phyloP scores from a whole-genome alignment of 148 eudicot species.

The Chenopodium berlandieri region DNA sequence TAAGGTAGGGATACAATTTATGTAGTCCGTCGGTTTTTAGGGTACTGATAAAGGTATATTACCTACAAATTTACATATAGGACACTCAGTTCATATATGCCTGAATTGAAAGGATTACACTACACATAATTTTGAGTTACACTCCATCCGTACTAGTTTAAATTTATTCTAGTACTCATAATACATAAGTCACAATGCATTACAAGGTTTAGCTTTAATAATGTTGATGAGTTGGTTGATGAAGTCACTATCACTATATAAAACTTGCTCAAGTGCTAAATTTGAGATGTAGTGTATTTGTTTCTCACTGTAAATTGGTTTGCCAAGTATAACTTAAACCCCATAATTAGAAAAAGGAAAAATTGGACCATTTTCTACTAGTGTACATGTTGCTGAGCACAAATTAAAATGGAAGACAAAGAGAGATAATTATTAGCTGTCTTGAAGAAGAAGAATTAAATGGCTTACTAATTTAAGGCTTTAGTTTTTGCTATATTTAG shows the following conservation, averaged over 20 bases:
- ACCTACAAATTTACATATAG: too few relatives aligned
- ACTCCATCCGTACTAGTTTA: not conserved
- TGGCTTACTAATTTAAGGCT: slow-evolving; percentile 13
- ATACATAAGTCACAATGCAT: not conserved
- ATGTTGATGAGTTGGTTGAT: slow-evolving; percentile 6
- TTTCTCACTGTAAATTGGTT: not conserved
- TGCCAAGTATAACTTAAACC: not conserved
- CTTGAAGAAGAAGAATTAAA: slow-evolving; percentile 6
- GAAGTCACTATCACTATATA: slow-evolving; percentile 15
- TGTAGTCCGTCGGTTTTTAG: too few relatives aligned
- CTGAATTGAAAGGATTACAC: too few relatives aligned
- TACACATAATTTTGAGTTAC: not conserved
- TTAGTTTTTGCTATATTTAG: not conserved
- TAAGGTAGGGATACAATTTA: too few relatives aligned
- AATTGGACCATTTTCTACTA: slow-evolving; percentile 18
- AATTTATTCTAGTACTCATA: not conserved
- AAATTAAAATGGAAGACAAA: not conserved
- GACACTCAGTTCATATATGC: too few relatives aligned
- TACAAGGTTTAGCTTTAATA: not conserved
- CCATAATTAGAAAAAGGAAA: slow-evolving; percentile 17
- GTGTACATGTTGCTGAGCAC: slow-evolving; percentile 24
- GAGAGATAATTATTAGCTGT: slow-evolving; percentile 15
- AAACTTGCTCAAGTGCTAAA: slow-evolving; percentile 22
- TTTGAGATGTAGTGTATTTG: slow-evolving; percentile 17
- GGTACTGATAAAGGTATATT: too few relatives aligned